These are phyloP conservation scores for Lactifluus echinatus DNA, from an alignment of 768 basidiomycete genomes.

Conservation along the genomic window DNA sequence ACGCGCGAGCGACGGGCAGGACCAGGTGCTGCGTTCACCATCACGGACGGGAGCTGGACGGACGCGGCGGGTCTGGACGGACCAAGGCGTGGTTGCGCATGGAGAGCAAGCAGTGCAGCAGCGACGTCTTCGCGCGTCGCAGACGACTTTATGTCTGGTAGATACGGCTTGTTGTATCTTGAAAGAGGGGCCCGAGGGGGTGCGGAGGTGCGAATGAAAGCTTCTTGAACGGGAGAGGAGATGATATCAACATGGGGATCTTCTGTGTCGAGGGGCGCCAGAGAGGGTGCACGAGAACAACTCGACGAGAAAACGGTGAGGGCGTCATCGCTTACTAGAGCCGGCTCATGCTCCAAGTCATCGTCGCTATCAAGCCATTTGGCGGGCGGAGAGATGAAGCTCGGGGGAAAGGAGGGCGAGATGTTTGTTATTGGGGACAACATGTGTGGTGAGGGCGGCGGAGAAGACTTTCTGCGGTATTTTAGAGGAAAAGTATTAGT, in stretches of 20 bases:
- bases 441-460: slow-evolving; percentile 5
- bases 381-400: neutral
- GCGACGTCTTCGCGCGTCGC: slow-evolving; percentile 17
- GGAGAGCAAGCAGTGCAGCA: slow-evolving; percentile 16
- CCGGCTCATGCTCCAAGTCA: slow-evolving; percentile 18
- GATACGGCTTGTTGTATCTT: neutral
- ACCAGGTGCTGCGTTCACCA: neutral
- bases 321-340: slow-evolving; percentile 19
- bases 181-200: slow-evolving; percentile 3
- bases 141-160: neutral
- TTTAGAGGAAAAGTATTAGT: slow-evolving; percentile 5
- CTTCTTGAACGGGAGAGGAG: slow-evolving; percentile 14
- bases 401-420: neutral
- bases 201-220: slow-evolving; percentile 3
- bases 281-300: slow-evolving; percentile 16
- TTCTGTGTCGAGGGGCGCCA: slow-evolving; percentile 12
- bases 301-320: slow-evolving; percentile 10
- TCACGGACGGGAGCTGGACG: neutral
- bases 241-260: slow-evolving; percentile 18
- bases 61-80: neutral
- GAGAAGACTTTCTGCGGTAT: slow-evolving; percentile 13
- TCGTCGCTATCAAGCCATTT: slow-evolving; percentile 18
- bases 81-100: slow-evolving; percentile 14
- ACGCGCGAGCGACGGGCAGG: slow-evolving; percentile 5
- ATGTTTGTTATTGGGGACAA: slow-evolving; percentile 3